Evolutionary conservation across 169 alveolate species (phyloP).

Genomic region (Cryptosporidium muris): DNA sequence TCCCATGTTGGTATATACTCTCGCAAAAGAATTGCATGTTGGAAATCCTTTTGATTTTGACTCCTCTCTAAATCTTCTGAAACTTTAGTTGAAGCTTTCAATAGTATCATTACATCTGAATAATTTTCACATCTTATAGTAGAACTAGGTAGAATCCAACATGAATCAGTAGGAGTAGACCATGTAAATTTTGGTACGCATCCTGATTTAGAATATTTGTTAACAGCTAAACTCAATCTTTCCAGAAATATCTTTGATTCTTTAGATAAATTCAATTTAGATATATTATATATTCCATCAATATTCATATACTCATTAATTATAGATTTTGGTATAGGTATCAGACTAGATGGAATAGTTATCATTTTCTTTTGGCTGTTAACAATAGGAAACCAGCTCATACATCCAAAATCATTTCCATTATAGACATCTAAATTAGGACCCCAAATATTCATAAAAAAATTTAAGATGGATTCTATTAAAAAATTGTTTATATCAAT

Average conservation of each 20-base stretch:
- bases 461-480: constrained; percentile 12
- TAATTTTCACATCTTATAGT: constrained; percentile 27
- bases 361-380: not conserved
- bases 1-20: constrained; percentile 43
- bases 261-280: not conserved
- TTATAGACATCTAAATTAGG: constrained; percentile 11
- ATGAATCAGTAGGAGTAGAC: constrained; percentile 71
- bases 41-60: not conserved
- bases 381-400: constrained; percentile 8
- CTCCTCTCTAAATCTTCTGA: constrained; percentile 36
- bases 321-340: constrained; percentile 30
- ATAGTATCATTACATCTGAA: constrained; percentile 16
- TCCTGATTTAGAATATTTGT: constrained; percentile 1
- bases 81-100: constrained; percentile 63
- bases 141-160: constrained; percentile 28
- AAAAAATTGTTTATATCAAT: not conserved
- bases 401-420: not conserved
- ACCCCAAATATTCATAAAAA: constrained; percentile 39
- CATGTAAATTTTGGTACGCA: constrained; percentile 54
- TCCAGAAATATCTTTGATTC: constrained; percentile 35
- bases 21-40: constrained; percentile 16
- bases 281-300: not conserved
- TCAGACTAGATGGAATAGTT: constrained; percentile 13
- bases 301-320: constrained; percentile 39
- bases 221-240: not conserved